These are phyloP conservation scores for Neurospora sp. DNA, from an alignment of 495 filamentous ascomycete genomes.

Conservation along the genomic window DNA sequence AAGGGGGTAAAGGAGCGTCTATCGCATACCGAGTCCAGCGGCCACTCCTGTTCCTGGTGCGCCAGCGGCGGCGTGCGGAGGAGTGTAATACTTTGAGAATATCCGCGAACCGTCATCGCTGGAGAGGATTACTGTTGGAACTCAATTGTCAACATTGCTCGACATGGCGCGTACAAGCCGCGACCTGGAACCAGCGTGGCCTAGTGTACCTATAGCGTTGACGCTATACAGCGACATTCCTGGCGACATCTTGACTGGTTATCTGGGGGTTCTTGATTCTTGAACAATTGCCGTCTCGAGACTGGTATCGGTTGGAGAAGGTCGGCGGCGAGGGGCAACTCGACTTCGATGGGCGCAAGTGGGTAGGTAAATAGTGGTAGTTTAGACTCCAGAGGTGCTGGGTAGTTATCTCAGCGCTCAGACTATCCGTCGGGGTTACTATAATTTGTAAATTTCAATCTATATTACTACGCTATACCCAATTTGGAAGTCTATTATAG, in stretches of 20 bases:
- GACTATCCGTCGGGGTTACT: too few species aligned
- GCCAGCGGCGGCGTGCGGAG: constrained; percentile 63
- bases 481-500: too few species aligned
- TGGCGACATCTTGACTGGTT: constrained; percentile 29
- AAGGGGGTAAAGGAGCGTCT: background rate
- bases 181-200: background rate
- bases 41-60: constrained; percentile 21
- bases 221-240: constrained; percentile 82
- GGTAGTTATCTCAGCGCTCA: background rate
- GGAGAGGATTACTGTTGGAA: constrained; percentile 44
- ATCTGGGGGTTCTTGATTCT: background rate
- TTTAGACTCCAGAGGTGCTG: background rate
- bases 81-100: constrained; percentile 90
- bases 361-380: background rate
- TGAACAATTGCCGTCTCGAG: background rate
- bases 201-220: constrained; percentile 65
- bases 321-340: background rate
- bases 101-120: constrained; percentile 82
- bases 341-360: background rate
- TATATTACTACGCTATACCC: too few species aligned
- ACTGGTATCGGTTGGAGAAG: background rate
- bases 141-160: background rate
- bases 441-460: too few species aligned
- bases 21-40: constrained; percentile 6
- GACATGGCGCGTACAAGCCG: constrained; percentile 1